phyloP scores from a whole-genome alignment of 495 filamentous ascomycete species.

The Aspergillus leporis region DNA sequence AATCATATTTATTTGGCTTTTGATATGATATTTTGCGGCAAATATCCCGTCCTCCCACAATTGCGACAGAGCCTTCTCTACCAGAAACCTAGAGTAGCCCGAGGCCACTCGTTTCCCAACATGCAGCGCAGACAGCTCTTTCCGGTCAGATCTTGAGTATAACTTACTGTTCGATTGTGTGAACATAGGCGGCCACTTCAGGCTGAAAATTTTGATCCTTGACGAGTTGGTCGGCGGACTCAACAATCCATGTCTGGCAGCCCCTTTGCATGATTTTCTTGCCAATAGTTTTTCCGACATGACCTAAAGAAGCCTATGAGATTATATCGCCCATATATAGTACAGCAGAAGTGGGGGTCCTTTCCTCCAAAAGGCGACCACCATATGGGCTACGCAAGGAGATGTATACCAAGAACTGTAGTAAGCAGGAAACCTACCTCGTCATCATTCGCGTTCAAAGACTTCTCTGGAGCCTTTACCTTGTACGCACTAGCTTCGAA shows the following conservation, averaged over 20 bases:
- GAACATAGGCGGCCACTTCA: slow-evolving; percentile 20
- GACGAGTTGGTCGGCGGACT: slow-evolving; percentile 26
- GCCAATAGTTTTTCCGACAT: neutral
- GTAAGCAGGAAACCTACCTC: slow-evolving; percentile 8
- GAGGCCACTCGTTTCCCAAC: too few relatives aligned
- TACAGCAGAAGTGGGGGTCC: too few relatives aligned
- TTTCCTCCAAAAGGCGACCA: too few relatives aligned
- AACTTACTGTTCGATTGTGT: slow-evolving; percentile 12
- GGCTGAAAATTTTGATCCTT: slow-evolving; percentile 16
- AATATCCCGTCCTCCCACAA: too few relatives aligned
- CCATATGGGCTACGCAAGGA: neutral
- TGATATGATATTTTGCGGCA: too few relatives aligned
- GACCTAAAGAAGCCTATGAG: too few relatives aligned
- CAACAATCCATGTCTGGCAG: slow-evolving; percentile 36
- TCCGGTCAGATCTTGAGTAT: neutral
- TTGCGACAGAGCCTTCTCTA: too few relatives aligned
- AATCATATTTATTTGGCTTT: too few relatives aligned
- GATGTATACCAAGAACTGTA: neutral
- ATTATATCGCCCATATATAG: too few relatives aligned
- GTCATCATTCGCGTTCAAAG: slow-evolving; percentile 13
- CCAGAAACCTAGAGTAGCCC: too few relatives aligned
- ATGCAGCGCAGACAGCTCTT: too few relatives aligned
- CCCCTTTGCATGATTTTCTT: slow-evolving; percentile 21
- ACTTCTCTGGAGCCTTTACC: slow-evolving; percentile 15
- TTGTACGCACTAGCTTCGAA: slow-evolving; percentile 22